Conservation (phyloP, 2,329 filamentous ascomycete genomes). For the Chaetomiaceae sp. region DNA sequence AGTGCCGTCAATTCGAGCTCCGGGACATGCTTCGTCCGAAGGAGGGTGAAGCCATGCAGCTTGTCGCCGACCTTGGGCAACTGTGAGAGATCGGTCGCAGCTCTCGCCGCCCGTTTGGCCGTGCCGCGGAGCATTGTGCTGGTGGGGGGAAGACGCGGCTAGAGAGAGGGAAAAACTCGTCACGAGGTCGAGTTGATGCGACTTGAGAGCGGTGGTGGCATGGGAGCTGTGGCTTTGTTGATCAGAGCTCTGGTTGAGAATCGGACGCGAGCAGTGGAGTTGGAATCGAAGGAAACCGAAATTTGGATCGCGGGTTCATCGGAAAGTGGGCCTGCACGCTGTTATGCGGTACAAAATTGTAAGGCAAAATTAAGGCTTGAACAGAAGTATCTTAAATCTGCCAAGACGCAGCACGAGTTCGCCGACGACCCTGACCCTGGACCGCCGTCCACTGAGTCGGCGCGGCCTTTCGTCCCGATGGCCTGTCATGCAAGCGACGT, state of each 20-base stretch:
- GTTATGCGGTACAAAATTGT: too few species aligned
- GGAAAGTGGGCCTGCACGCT: too few species aligned
- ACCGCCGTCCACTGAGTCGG: slow-evolving; percentile 1
- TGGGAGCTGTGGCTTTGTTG: neutral
- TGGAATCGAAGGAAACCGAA: slow-evolving; percentile 1
- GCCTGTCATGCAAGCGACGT: slow-evolving; percentile 4
- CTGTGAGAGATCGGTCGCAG: slow-evolving; percentile 70
- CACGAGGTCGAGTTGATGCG: neutral
- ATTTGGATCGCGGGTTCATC: neutral
- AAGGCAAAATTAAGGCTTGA: too few species aligned
- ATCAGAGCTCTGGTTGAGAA: neutral
- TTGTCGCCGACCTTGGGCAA: slow-evolving; percentile 78
- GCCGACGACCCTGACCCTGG: too few species aligned
- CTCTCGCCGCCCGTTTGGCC: slow-evolving; percentile 46
- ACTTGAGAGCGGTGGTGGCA: neutral
- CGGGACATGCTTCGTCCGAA: slow-evolving; percentile 85
- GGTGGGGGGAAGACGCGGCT: neutral
- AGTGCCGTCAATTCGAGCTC: slow-evolving; percentile 90
- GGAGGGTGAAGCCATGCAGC: slow-evolving; percentile 88
- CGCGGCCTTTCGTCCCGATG: slow-evolving; percentile 10
- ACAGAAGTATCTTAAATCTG: too few species aligned
- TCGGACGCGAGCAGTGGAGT: neutral
- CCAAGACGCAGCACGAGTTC: too few species aligned
- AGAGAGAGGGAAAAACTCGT: neutral
- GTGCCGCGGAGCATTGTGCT: slow-evolving; percentile 25